Evolutionary conservation across 1,284 basidiomycete species (phyloP), one percentile per base, ranked within the genome.

Genomic region (Retiboletus flavoniger): DNA sequence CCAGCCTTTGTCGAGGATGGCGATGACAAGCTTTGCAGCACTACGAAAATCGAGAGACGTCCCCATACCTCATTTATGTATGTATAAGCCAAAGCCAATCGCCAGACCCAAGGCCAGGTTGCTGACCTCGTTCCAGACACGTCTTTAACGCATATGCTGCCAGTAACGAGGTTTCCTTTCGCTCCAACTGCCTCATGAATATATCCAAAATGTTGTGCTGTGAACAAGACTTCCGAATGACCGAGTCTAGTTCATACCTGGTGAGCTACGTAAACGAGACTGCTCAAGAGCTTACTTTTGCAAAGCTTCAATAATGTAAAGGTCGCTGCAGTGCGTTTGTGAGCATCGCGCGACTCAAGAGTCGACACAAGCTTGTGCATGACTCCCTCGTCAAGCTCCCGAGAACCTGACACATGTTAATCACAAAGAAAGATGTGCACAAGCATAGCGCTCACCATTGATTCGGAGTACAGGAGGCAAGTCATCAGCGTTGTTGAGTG

Each of bases 111-210:
- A 10, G 8, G 24, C 21, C 16, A 34, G 29, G 7, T 1, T 29
- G n/a, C 51, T 36, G 11, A 53, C 53, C 31, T 13, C 8, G 16
- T 4, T 13, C 10, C 16, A 48, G 14, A 50, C 48, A 54, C 14
- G 6, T 38, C 4, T 14, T 29, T 16, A 59, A 49, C 2, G 57
- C 57, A 41, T 59, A 59, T 3, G 56, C 53, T 16, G 52, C 58
- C n/a, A 59, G 28, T 6, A 24, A 6, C 24, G 24, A 24, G 24
- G 24, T 24, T 6, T 24, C 24, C 24, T 24, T 3, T 24, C 3
- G 10, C 13, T 40, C 26, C 31, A 56, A 11, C 13, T 59, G 57
- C 8, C 2, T 31, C 24, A 56, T 19, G 9, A 59, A 60, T 26
- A 40, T 21, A 3, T 40, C 29, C 32, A 51, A 5, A n/a, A 56